These are phyloP conservation scores for Jatropha curcas DNA, from an alignment of 345 rosid genomes.

Conservation along the genomic window DNA sequence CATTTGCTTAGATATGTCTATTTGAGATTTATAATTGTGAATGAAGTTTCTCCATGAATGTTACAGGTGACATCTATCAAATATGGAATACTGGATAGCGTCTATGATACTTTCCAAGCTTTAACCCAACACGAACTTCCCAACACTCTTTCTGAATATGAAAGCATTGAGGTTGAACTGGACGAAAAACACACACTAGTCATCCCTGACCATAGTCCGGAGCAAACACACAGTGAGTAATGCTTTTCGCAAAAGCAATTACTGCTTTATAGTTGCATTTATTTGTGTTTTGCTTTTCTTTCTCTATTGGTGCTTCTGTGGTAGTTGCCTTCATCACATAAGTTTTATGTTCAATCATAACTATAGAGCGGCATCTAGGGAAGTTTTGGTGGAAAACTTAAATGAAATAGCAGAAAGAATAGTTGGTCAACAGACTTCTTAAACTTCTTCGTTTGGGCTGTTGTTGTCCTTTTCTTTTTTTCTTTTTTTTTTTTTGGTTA, in stretches of 20 bases:
- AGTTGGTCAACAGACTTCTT: neutral
- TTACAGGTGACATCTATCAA: constrained; percentile 76
- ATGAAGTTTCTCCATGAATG: constrained; percentile 3
- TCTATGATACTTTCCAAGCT: constrained; percentile 66
- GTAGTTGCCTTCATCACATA: neutral
- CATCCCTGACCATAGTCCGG: constrained; percentile 17
- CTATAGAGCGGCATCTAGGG: neutral
- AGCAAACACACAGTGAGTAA: constrained; percentile 43
- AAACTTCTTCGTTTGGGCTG: neutral
- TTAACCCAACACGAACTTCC: constrained; percentile 37
- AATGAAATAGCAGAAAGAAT: neutral
- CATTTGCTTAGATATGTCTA: neutral
- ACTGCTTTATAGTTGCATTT: neutral
- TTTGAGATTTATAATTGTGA: constrained; percentile 11
- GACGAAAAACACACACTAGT: constrained; percentile 26
- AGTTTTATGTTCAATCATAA: neutral
- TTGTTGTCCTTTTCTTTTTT: no score
- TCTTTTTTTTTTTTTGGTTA: neutral
- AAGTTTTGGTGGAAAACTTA: neutral
- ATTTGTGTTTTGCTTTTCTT: neutral
- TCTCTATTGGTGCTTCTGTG: neutral
- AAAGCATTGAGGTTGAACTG: constrained; percentile 46
- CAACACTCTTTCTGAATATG: constrained; percentile 31
- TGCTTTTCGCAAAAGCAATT: constrained; percentile 6
- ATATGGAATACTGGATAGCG: constrained; percentile 82